Conservation (phyloP, 306 rosid genomes). For the Spatholobus suberectus region DNA sequence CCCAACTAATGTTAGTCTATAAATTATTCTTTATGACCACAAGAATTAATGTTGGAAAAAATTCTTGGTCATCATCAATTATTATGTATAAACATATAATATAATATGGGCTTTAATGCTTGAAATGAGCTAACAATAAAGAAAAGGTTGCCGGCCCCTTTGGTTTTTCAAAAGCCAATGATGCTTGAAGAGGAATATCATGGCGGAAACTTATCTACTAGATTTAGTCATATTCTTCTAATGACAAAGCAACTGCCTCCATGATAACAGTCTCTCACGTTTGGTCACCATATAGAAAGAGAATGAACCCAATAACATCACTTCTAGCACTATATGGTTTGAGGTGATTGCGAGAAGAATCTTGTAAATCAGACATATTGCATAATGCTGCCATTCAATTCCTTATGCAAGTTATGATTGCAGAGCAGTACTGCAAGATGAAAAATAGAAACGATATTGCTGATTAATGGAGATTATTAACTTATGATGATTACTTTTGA, state of each 20-base stretch:
- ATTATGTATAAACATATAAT: not conserved
- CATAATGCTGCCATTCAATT: constrained; percentile 24
- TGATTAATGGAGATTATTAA: constrained; percentile 42
- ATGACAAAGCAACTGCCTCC: constrained; percentile 39
- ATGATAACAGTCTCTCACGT: constrained; percentile 17
- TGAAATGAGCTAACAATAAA: not conserved
- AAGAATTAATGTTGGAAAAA: constrained; percentile 3
- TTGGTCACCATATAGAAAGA: not conserved
- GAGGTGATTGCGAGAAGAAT: constrained; percentile 44
- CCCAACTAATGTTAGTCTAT: too few relatives aligned
- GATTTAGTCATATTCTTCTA: constrained; percentile 24
- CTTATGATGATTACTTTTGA: constrained; percentile 50
- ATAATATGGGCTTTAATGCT: not conserved
- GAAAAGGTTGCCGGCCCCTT: constrained; percentile 3
- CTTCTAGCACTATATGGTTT: constrained; percentile 11
- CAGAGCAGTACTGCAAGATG: not conserved
- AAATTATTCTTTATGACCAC: not conserved
- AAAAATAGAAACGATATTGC: constrained; percentile 30
- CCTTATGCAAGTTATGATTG: constrained; percentile 41
- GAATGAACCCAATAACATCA: not conserved
- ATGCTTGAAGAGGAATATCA: constrained; percentile 23
- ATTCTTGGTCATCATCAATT: not conserved
- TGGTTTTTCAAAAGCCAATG: constrained; percentile 43
- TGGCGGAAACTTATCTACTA: constrained; percentile 18
- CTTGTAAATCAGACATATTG: not conserved